Base-by-base conservation (phyloP, 352 stramenopile species). In the Globisporangium sylvaticum region DNA sequence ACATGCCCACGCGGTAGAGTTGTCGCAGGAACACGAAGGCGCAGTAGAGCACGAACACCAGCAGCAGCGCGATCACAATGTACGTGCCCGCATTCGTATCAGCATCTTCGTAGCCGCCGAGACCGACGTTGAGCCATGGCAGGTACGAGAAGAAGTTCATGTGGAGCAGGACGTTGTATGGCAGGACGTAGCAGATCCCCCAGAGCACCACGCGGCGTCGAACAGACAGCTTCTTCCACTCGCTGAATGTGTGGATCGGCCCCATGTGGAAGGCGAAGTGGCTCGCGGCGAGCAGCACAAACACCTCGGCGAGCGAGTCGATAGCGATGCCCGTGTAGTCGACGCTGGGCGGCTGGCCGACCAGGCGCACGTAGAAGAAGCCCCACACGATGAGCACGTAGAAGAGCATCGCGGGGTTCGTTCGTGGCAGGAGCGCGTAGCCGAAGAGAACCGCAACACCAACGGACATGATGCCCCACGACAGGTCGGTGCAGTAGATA, bases 91-190 rank as follows among this genome's bases (percentile, higher is more conserved):
- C 76, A 44, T 84, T 90, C 4, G 68, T 60, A 32, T 80, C 31
- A 1, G 64, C 25, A 18, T 78, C 50, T 56, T 91, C 69, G 61
- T 90, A 90, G 4, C 87, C 87, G 7, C 87, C 87, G 12, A 94
- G 62, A 56, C 81, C 72, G 25, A 94, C 62, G 72, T 84, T 91
- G 56, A 94, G 81, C 83, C 87, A 92, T 32, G 84, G 80, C 3
- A 92, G 8, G 56, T 88, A 91, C 55, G 74, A 76, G 46, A 92
- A 78, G 61, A 90, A 77, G 60, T 90, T 92, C 70, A 94, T 77
- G 66, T 94, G 84, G 29, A 92, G 75, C 70, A 92, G 72, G 25
- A 83, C 55, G 61, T 91, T 84, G 72, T 75, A 94, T 32, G 87
- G 87, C 24, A 88, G 9, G 9, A 92, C 75, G 52, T 91, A 92